Base-by-base conservation (phyloP, 2,329 filamentous ascomycete species). In the Xylariaceae sp. region DNA sequence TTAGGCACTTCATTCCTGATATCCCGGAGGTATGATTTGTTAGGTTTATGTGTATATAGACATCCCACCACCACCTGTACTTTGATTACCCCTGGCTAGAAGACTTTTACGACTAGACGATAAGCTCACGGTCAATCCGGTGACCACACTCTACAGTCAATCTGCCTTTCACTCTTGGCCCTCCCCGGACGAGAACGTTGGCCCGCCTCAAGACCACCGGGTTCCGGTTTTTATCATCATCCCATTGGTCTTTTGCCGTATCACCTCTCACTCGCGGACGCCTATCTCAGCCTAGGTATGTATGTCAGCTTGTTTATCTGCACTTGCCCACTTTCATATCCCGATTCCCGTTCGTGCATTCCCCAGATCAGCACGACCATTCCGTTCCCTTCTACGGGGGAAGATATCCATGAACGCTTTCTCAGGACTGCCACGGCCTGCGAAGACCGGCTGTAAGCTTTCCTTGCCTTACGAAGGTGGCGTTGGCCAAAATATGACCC, bases 241-340 rank as follows among this genome's bases (percentile, higher is more conserved):
- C 42, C 39, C 37, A 51, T 50, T 45, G 47, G 49, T 37, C 33
- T 18, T 36, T 30, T n/a, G 33, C 29, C 28, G 47, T 44, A 35
- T 38, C 47, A 43, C 44, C 19, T 13, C 32, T 29, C 34, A 34
- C 6, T 2, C 9, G 4, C 19, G 22, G 3, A 22, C 38, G 18
- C 33, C 47, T 12, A 30, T 44, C 46, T 49, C 47, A 48, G 43
- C 50, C 48, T 48, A 55, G 52, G 52, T 52, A 57, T 53, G 52
- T 52, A 56, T 53, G 50, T 55, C 47, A 55, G 43, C 41, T 44
- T 39, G 47, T 38, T 37, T 36, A 41, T 42, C 37, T 44, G 28
- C 32, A 22, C 38, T 30, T 41, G 38, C 43, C 38, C 37, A 22
- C 33, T 19, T 35, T 13, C 33, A n/a, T 16, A 30, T 45, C 37